phyloP scores from a whole-genome alignment of 352 stramenopile genomes.

The Phytophthora constricta region DNA sequence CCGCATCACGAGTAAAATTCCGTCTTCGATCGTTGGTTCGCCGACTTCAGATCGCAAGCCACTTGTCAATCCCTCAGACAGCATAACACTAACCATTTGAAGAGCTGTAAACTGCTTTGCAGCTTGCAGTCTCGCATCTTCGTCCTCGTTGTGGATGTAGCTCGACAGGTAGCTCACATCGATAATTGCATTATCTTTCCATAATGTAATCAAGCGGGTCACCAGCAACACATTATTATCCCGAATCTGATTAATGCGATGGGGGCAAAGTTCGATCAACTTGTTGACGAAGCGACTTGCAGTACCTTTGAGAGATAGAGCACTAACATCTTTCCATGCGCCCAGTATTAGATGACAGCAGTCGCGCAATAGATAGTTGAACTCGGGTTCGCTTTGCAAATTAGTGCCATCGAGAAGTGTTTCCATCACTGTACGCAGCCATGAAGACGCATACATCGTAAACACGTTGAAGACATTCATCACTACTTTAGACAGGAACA shows the following conservation, averaged over 20 bases:
- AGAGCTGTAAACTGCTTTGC: slow-evolving; percentile 59
- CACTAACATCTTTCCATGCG: slow-evolving; percentile 52
- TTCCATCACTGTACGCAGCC: slow-evolving; percentile 64
- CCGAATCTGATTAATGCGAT: slow-evolving; percentile 60
- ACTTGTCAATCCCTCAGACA: slow-evolving; percentile 37
- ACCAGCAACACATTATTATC: slow-evolving; percentile 74
- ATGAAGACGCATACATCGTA: slow-evolving; percentile 48
- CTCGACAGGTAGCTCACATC: slow-evolving; percentile 46
- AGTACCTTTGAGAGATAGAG: slow-evolving; percentile 21
- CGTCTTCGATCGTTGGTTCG: slow-evolving; percentile 49
- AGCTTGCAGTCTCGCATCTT: slow-evolving; percentile 45
- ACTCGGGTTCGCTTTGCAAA: slow-evolving; percentile 47
- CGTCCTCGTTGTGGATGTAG: slow-evolving; percentile 47
- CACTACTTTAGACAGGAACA: slow-evolving; percentile 79
- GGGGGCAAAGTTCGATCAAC: slow-evolving; percentile 61
- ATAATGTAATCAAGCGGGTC: slow-evolving; percentile 57
- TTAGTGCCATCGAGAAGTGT: slow-evolving; percentile 54
- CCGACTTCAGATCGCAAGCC: slow-evolving; percentile 32
- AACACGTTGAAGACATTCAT: slow-evolving; percentile 74
- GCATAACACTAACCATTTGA: slow-evolving; percentile 72
- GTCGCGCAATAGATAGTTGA: slow-evolving; percentile 82
- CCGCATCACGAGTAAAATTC: slow-evolving; percentile 58
- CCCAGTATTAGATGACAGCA: slow-evolving; percentile 66
- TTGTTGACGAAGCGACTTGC: slow-evolving; percentile 62
- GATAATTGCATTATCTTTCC: slow-evolving; percentile 54